Percentiles rank a stretch among this genome's conserved stretches.
Conservation (phyloP, 78 protist species). For the Cavenderia fasciculata region DNA sequence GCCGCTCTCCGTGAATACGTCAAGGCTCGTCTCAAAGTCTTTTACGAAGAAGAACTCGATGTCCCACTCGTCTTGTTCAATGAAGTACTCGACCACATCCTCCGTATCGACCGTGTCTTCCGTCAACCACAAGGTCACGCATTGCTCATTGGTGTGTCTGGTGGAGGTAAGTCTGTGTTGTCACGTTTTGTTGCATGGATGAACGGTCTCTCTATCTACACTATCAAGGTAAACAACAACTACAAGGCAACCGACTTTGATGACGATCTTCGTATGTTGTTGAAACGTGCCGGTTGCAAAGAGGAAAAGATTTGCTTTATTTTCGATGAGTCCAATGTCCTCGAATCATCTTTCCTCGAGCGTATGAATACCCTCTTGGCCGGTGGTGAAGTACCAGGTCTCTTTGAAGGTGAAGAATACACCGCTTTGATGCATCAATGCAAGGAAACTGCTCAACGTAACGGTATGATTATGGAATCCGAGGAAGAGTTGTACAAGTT, state of each 20-base stretch:
- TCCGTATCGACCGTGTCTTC: conserved; percentile 97
- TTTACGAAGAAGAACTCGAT: conserved; percentile 96
- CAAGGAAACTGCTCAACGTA: conserved; percentile 80
- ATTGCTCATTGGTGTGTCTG: conserved; percentile 93
- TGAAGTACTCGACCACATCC: conserved; percentile 93
- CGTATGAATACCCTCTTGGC: conserved; percentile 98
- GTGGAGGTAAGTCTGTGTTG: conserved; percentile 96
- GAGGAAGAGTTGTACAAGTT: conserved; percentile 88
- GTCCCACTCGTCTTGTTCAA: conserved; percentile 96
- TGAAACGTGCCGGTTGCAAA: conserved; percentile 95
- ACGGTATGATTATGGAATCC: conserved; percentile 83
- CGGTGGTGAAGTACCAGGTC: conserved; percentile 97
- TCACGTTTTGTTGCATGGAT: conserved; percentile 95
- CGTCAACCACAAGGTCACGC: conserved; percentile 97
- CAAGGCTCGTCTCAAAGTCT: conserved; percentile 87
- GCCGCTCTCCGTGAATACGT: conserved; percentile 90
- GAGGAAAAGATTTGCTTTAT: conserved; percentile 97
- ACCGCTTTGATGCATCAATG: conserved; percentile 84
- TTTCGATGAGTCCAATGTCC: conserved; percentile 96
- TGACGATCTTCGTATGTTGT: conserved; percentile 93
- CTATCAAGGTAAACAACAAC: conserved; percentile 86
- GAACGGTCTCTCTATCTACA: conserved; percentile 85
- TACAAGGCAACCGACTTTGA: conserved; percentile 95
- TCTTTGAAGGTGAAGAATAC: conserved; percentile 97
- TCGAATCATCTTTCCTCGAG: conserved; percentile 97